Evolutionary conservation across 257 asterid species (phyloP).

Genomic region (Gynochthodes officinalis): DNA sequence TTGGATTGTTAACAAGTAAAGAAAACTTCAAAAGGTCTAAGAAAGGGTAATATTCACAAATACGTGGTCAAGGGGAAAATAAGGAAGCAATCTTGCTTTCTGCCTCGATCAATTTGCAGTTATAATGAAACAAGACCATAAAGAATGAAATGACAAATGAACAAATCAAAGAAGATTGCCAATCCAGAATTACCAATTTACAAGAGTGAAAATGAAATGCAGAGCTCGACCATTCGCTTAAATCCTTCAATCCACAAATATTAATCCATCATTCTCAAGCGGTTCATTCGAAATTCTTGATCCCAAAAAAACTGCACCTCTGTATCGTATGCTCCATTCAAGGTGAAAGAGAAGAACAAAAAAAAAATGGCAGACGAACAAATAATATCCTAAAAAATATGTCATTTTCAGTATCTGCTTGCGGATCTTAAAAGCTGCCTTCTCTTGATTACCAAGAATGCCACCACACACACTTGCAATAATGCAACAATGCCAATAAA

Average conservation of each 20-base stretch:
- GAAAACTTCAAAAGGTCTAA: neutral
- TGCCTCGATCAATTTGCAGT: conserved; percentile 4
- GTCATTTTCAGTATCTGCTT: conserved; percentile 13
- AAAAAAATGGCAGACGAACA: conserved; percentile 3
- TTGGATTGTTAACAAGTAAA: neutral
- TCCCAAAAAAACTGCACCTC: conserved; percentile 4
- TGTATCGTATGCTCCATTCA: conserved; percentile 11
- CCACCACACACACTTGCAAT: conserved; percentile 39
- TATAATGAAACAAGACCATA: neutral
- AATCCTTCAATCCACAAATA: conserved; percentile 21
- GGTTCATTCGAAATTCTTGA: conserved; percentile 3
- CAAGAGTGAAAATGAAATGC: conserved; percentile 46
- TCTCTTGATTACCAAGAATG: conserved; percentile 37
- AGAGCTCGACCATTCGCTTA: conserved; percentile 22
- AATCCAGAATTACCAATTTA: conserved; percentile 67
- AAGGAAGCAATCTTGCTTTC: neutral
- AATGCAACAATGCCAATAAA: conserved; percentile 33
- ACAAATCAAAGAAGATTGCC: conserved; percentile 26
- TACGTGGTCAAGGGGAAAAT: neutral
- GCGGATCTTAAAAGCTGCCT: conserved; percentile 29
- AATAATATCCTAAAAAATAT: conserved; percentile 5
- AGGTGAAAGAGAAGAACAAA: conserved; percentile 13
- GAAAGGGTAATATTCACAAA: conserved; percentile 10
- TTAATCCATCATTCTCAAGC: conserved; percentile 18
- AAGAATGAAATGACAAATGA: conserved; percentile 17